phyloP scores from a whole-genome alignment of 1,139 yeast genomes.

The Scheffersomyces titani region DNA sequence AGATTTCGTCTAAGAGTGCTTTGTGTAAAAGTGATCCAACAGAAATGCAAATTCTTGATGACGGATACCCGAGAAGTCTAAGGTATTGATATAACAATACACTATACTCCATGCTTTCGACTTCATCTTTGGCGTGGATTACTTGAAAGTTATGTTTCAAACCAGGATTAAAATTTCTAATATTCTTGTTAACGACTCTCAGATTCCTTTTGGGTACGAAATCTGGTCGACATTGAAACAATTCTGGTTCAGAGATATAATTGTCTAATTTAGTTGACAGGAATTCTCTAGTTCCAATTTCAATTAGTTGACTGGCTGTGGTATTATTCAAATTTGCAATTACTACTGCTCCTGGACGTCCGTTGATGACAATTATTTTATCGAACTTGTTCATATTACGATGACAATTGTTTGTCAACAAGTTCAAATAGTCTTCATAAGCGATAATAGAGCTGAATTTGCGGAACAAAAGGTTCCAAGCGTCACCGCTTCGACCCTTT shows the following conservation, averaged over 20 bases:
- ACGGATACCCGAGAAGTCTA: conserved; percentile 47
- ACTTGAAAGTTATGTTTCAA: conserved; percentile 36
- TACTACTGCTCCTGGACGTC: conserved; percentile 1
- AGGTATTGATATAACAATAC: conserved; percentile 51
- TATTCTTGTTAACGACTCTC: neutral
- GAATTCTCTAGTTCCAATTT: conserved; percentile 8
- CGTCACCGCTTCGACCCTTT: neutral
- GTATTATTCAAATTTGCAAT: conserved; percentile 3
- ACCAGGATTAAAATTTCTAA: conserved; percentile 38
- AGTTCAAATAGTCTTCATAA: conserved; percentile 11
- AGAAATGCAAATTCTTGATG: conserved; percentile 38
- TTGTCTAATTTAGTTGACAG: neutral
- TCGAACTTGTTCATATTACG: conserved; percentile 4
- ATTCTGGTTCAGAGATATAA: neutral
- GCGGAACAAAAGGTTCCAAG: conserved; percentile 11
- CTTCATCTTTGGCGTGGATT: conserved; percentile 32
- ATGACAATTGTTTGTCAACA: neutral
- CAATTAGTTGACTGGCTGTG: conserved; percentile 4
- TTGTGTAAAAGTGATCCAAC: conserved; percentile 42
- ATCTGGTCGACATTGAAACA: conserved; percentile 5
- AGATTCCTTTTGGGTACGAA: neutral
- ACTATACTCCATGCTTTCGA: conserved; percentile 58
- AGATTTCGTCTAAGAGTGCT: conserved; percentile 23
- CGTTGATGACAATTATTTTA: conserved; percentile 11
- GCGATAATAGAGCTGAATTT: conserved; percentile 11